Evolutionary conservation across 176 grass and related monocot genomes (phyloP), one percentile per base, ranked within the genome.

Genomic region (Raddia guianensis): DNA sequence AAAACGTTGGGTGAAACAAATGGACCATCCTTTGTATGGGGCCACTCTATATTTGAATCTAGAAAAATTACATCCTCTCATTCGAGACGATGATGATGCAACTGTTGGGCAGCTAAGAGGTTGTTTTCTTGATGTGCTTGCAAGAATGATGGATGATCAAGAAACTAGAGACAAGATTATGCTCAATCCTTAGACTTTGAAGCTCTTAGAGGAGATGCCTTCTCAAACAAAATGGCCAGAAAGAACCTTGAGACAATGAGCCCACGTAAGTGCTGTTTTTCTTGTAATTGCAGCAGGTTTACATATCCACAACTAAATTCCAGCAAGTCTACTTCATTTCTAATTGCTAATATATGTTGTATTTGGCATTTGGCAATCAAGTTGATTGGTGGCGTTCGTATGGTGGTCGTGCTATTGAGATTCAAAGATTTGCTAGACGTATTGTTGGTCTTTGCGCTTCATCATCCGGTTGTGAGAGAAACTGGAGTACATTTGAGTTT

Each of bases 41-140:
- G 27, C 27, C 1, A 1, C 27, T 27, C 27, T 27, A 27, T 27
- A 27, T 27, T 27, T 27, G 27, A 27, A 27, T 27, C 27, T 1
- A 27, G 27, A 27, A 27, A 27, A 27, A 27, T 27, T 27, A 27
- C 27, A 27, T 27, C 27, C 27, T 27, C 27, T 27, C 1, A 27
- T 27, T 27, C 27, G 27, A 27, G 27, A 27, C 1, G 27, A 27
- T 27, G 27, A 27, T 27, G 27, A 27, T 27, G 27, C 27, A 27
- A 27, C 27, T 27, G 27, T 27, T 27, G 27, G 27, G 27, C 27
- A 27, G 27, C 27, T 27, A 27, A 27, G 27, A 27, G 27, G 1
- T 27, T 27, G 27, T 27, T 65, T 66, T 68, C n/a, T 19, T 79
- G 15, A 68, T 68, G 65, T 68, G 40, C 40, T 6, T 68, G 65